Evolutionary conservation across 371 early-diverging fungal species (phyloP), one percentile per base, ranked within the genome.

Genomic region (Lichtheimia ramosa): DNA sequence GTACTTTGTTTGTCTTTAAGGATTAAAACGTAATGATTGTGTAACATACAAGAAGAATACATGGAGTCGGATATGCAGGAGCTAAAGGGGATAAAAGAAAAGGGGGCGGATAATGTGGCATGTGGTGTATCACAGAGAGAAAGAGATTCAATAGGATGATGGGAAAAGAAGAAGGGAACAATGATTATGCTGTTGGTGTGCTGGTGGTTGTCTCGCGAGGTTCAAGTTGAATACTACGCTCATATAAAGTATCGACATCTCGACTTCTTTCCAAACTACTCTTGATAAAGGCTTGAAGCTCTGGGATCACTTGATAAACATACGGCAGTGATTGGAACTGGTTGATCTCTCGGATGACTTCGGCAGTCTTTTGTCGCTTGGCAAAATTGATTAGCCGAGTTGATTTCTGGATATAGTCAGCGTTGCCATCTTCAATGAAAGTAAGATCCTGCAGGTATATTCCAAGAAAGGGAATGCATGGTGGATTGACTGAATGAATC

Each of bases 381-480:
- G 83, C 86, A 74, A 96, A 96, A 73, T 97, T 97, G 77, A 97
- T 93, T 24, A 92, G 71, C 15, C 69, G 73, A 2, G 70, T 71
- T 41, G 73, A 73, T 71, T 83, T 75, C 58, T 69, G 61, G 34
- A 94, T 66, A 63, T 82, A 82, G 65, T 95, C 91, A 12, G 89
- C 83, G 73, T 94, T 95, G 40, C 96, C 96, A 56, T 95, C 95
- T 67, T 95, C 92, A 51, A 96, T 90, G 72, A 96, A 95, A 20
- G 95, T 93, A 63, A 97, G 68, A 67, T 97, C 97, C 58, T 92
- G 92, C 34, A 96, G 74, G 62, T 91, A 92, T 21, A 89, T 82
- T 39, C 92, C 96, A 53, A 96, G 77, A 69, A 94, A 95, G 0
- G 97, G 97, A 15, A 96, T 88, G 62, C 93, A 92, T 0, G 97